These are phyloP conservation scores for Apium graveolens DNA, from an alignment of 129 eudicot species.

Conservation along the genomic window DNA sequence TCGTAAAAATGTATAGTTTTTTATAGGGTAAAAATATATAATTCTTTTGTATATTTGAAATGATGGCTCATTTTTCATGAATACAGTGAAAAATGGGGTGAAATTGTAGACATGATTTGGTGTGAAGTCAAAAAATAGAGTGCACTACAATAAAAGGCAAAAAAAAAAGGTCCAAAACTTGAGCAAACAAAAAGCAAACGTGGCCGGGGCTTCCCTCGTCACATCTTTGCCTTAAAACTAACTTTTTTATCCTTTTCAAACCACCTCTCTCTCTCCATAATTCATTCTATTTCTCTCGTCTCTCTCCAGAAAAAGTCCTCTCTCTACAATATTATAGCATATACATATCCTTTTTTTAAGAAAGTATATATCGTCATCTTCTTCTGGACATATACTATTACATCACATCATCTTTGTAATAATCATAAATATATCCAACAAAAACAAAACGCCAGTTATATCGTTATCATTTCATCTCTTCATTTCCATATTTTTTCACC, in stretches of 20 bases:
- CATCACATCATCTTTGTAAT: neutral
- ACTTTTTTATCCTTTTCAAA: neutral
- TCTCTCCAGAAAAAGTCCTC: neutral
- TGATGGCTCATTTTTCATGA: too few relatives aligned
- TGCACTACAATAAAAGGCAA: neutral
- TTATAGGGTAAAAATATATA: too few relatives aligned
- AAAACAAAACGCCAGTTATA: neutral
- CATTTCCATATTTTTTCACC: neutral
- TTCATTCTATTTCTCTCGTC: neutral
- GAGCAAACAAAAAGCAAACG: neutral
- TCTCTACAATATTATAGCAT: neutral
- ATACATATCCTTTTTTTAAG: neutral
- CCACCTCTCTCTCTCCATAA: neutral
- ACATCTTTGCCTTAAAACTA: neutral
- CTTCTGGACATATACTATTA: neutral
- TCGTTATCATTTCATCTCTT: neutral
- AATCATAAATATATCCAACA: neutral
- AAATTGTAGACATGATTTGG: neutral
- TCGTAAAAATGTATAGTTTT: too few relatives aligned
- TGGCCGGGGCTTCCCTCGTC: neutral
- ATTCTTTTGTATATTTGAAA: too few relatives aligned
- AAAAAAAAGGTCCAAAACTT: neutral
- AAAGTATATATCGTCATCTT: neutral
- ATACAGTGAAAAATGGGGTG: neutral
- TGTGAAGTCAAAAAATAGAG: neutral